Percentiles rank a stretch among this genome's conserved stretches.
These are phyloP conservation scores for Lentinus brumalis DNA, from an alignment of 768 basidiomycete species.

Conservation along the genomic window DNA sequence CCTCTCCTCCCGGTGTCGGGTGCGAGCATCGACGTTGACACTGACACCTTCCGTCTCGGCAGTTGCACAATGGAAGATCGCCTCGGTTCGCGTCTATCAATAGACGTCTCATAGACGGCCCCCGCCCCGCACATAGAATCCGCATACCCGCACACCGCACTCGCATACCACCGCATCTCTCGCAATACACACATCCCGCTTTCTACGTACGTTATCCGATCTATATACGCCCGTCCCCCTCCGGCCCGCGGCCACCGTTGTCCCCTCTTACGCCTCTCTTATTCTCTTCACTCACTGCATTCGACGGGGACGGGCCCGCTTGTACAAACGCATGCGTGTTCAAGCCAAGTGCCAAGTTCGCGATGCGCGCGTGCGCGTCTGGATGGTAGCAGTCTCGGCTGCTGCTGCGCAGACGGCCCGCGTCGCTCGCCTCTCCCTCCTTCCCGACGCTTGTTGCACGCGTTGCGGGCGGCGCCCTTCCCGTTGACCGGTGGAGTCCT, in stretches of 20 bases:
- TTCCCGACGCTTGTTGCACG: no score
- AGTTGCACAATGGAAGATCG: constrained; percentile 61
- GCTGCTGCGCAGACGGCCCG: background rate
- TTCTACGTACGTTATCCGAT: background rate
- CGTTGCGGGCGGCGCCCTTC: no score
- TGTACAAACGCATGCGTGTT: no score
- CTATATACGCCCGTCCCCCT: background rate
- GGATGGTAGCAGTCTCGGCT: background rate
- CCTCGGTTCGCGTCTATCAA: constrained; percentile 57
- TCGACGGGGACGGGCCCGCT: no score
- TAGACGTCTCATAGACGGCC: constrained; percentile 12
- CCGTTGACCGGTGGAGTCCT: no score
- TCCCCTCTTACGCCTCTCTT: background rate
- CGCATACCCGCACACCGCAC: background rate
- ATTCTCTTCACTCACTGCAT: no score
- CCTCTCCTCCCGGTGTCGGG: background rate
- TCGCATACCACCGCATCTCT: constrained; percentile 2
- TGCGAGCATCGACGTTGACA: background rate
- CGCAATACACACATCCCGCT: background rate
- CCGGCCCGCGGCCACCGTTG: background rate
- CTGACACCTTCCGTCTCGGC: constrained; percentile 1
- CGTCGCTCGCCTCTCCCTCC: no score
- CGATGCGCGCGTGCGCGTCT: background rate
- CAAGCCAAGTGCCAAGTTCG: no score
- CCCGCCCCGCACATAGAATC: no score